Conservation (phyloP, 306 rosid species). For the Lathyrus sativus region DNA sequence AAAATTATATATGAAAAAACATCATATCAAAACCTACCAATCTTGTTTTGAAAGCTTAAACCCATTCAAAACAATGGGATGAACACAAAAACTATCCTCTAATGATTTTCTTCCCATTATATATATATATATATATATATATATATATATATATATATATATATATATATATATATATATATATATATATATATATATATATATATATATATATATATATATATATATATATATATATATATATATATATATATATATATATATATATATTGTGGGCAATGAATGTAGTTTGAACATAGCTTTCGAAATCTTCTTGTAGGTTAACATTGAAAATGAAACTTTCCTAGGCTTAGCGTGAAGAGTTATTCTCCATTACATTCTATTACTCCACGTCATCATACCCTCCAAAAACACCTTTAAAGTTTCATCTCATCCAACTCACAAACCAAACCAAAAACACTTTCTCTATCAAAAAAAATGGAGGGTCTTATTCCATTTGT, state of each 20-base stretch:
- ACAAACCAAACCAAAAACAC: slow-evolving; percentile 33
- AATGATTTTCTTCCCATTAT: not conserved
- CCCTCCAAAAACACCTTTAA: slow-evolving; percentile 36
- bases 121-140: not conserved
- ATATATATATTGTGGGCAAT: not conserved
- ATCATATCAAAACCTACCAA: slow-evolving; percentile 23
- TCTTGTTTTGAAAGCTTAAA: slow-evolving; percentile 7
- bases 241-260: not conserved
- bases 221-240: not conserved
- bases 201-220: not conserved
- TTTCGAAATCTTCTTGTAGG: slow-evolving; percentile 59
- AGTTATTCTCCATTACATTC: slow-evolving; percentile 55
- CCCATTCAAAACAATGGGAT: slow-evolving; percentile 13
- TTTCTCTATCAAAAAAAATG: slow-evolving; percentile 46
- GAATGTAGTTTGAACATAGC: slow-evolving; percentile 44
- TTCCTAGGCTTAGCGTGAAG: slow-evolving; percentile 62
- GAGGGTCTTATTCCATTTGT: slow-evolving; percentile 94
- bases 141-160: not conserved
- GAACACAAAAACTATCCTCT: slow-evolving; percentile 15
- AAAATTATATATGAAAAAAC: not conserved
- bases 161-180: not conserved
- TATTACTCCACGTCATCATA: slow-evolving; percentile 61
- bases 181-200: not conserved
- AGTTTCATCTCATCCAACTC: slow-evolving; percentile 43
- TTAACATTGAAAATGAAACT: slow-evolving; percentile 55